Evolutionary conservation across 768 basidiomycete genomes (phyloP).

Genomic region (Auriculariales sp.): DNA sequence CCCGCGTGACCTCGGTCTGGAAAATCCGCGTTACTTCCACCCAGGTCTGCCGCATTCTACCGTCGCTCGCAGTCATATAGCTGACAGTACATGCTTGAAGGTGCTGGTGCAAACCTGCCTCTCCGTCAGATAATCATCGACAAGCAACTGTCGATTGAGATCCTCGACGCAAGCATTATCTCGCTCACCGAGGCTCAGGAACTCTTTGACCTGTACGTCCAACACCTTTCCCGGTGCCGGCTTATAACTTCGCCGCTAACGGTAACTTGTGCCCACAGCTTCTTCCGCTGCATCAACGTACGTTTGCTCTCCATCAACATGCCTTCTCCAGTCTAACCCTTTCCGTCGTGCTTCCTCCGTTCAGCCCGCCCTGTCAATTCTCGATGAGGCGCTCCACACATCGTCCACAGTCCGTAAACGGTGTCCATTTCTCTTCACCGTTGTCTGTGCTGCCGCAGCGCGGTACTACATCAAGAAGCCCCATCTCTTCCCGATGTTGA

Average conservation of each 20-base stretch:
- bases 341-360: neutral
- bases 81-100: constrained; percentile 15
- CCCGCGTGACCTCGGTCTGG: neutral
- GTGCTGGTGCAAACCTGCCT: constrained; percentile 5
- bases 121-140: constrained; percentile 12
- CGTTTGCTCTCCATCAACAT: neutral
- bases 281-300: constrained; percentile 13
- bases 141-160: constrained; percentile 21
- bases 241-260: neutral
- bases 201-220: constrained; percentile 36
- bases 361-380: constrained; percentile 16
- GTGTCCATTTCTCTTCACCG: constrained; percentile 23
- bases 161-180: constrained; percentile 32
- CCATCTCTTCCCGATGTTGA: constrained; percentile 39
- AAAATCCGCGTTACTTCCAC: neutral
- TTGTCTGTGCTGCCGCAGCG: constrained; percentile 55
- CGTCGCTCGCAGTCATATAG: too few relatives aligned
- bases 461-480: constrained; percentile 45
- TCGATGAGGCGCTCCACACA: constrained; percentile 25
- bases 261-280: constrained; percentile 1
- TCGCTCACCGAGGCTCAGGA: constrained; percentile 36
- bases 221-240: neutral
- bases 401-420: constrained; percentile 21
- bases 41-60: too few relatives aligned
- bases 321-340: neutral